Conservation (phyloP, 73 alveolate species). For the Blepharisma japonicum region DNA sequence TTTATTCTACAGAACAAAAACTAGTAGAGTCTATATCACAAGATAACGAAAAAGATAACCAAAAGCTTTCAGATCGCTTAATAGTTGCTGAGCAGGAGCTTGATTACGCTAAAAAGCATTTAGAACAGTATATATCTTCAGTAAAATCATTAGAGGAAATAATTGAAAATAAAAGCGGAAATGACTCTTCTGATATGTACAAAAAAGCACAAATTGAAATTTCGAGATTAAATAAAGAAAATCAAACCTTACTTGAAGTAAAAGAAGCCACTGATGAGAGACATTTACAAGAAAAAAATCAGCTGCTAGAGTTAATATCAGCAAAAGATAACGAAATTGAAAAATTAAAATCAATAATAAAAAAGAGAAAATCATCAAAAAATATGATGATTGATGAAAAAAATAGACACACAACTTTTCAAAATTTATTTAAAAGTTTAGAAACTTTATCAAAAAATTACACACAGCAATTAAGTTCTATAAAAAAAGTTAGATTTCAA, state of each 20-base stretch:
- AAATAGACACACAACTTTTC: slow-evolving; percentile 7
- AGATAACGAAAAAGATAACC: not conserved
- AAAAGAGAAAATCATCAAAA: not conserved
- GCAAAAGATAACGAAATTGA: not conserved
- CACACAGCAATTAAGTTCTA: not conserved
- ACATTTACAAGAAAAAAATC: not conserved
- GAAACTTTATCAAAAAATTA: not conserved
- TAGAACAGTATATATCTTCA: not conserved
- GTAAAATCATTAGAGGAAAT: not conserved
- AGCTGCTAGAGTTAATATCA: not conserved
- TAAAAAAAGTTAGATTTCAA: not conserved
- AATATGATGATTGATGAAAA: not conserved
- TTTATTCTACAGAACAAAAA: not conserved
- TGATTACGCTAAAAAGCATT: not conserved
- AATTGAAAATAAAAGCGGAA: not conserved
- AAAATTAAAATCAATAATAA: not conserved
- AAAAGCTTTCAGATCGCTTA: not conserved
- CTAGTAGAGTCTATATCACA: not conserved
- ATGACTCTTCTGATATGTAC: not conserved
- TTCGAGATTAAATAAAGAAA: not conserved
- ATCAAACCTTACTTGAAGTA: not conserved
- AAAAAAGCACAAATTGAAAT: not conserved
- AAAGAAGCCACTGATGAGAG: not conserved
- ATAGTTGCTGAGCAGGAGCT: not conserved
- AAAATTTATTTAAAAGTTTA: not conserved